Conservation (phyloP, 331 rosid species). For the Prunus yedoensis region DNA sequence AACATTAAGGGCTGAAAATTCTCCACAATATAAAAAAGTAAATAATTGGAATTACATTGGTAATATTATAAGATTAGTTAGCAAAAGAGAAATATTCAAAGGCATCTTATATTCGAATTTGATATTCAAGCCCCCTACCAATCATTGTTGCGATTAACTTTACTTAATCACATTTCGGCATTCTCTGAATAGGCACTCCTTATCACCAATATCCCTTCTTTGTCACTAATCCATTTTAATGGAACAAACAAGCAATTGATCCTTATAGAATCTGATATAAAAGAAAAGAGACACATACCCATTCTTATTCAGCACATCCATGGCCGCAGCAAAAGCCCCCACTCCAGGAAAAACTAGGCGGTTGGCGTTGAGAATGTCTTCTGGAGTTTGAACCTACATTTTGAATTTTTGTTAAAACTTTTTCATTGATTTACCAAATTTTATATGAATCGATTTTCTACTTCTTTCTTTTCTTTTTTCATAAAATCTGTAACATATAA, state of each 20-base stretch:
- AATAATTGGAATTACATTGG: not conserved
- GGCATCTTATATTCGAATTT: not conserved
- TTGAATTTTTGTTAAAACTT: conserved; percentile 4
- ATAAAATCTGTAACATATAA: not conserved
- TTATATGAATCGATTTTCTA: not conserved
- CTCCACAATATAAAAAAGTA: not conserved
- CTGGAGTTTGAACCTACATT: conserved; percentile 69
- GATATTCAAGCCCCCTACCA: not conserved
- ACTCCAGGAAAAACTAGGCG: conserved; percentile 85
- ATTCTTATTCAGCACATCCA: conserved; percentile 78
- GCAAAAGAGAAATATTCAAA: not conserved
- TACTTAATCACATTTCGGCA: not conserved
- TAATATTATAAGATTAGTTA: not conserved
- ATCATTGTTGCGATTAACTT: not conserved
- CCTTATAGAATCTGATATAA: not conserved
- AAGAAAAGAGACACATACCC: conserved; percentile 43
- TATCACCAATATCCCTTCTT: not conserved
- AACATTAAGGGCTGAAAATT: not conserved
- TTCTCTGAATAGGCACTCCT: not conserved
- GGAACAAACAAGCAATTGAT: conserved; percentile 13
- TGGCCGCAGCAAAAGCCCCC: conserved; percentile 90
- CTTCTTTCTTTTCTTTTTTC: not conserved
- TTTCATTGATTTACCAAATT: not conserved
- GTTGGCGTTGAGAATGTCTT: conserved; percentile 76
- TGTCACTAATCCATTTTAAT: conserved; percentile 17